These are phyloP conservation scores for Lactifluus subvellereus DNA, from an alignment of 768 basidiomycete genomes.

Conservation along the genomic window DNA sequence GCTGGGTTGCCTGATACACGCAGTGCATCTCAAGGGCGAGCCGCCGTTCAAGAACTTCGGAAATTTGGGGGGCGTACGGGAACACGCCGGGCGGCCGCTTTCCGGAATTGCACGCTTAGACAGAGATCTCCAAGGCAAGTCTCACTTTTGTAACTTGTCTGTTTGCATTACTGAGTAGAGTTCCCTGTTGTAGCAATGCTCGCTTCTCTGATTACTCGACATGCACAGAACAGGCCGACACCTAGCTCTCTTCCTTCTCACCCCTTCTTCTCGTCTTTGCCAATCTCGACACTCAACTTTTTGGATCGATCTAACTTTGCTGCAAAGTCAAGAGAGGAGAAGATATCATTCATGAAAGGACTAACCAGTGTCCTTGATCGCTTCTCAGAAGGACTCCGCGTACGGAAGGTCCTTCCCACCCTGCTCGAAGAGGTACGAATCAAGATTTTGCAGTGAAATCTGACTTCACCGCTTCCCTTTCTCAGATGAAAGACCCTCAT, in stretches of 20 bases:
- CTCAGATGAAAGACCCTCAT: slow-evolving; percentile 87
- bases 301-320: slow-evolving; percentile 94
- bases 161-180: slow-evolving; percentile 1
- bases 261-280: slow-evolving; percentile 90
- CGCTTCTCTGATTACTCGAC: slow-evolving; percentile 73
- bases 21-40: slow-evolving; percentile 82
- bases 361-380: slow-evolving; percentile 70
- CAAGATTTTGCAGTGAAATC: neutral
- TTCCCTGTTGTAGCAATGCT: slow-evolving; percentile 54
- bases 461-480: neutral
- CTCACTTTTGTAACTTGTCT: neutral
- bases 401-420: slow-evolving; percentile 85
- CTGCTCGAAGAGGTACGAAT: slow-evolving; percentile 85
- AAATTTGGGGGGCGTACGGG: slow-evolving; percentile 61
- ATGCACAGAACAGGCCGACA: slow-evolving; percentile 64
- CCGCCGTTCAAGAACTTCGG: slow-evolving; percentile 86
- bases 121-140: slow-evolving; percentile 62
- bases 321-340: slow-evolving; percentile 90
- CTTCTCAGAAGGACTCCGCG: slow-evolving; percentile 83
- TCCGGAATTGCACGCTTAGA: slow-evolving; percentile 63
- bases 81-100: slow-evolving; percentile 58
- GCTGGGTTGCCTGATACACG: slow-evolving; percentile 85
- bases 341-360: slow-evolving; percentile 94
- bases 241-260: slow-evolving; percentile 78
- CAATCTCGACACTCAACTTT: slow-evolving; percentile 94